Conservation (phyloP, 352 stramenopile species). For the Pythium scleroteichum region DNA sequence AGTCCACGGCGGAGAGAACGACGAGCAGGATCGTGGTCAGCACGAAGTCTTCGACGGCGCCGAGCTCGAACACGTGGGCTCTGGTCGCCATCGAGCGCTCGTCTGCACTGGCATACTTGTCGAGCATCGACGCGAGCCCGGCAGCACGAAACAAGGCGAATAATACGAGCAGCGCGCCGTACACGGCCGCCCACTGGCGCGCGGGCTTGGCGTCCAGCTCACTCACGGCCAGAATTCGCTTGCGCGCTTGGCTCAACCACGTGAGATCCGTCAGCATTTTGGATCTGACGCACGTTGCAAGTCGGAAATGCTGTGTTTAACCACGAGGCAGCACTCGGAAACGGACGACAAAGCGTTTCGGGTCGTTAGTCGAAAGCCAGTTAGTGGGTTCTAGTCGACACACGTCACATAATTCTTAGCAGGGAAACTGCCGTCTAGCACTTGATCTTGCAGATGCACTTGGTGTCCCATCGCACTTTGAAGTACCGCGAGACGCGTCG, state of each 20-base stretch:
- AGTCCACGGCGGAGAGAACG: conserved; percentile 13
- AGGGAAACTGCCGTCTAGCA: too few relatives aligned
- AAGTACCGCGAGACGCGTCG: conserved; percentile 44
- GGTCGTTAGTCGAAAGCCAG: too few relatives aligned
- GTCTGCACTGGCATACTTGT: background rate
- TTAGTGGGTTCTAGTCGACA: too few relatives aligned
- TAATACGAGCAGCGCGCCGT: conserved; percentile 9
- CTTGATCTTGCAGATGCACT: conserved; percentile 31
- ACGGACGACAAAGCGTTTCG: too few relatives aligned
- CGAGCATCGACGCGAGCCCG: conserved; percentile 2
- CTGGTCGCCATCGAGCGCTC: background rate
- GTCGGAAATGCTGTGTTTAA: too few relatives aligned
- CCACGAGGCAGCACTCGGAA: too few relatives aligned
- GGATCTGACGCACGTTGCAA: too few relatives aligned
- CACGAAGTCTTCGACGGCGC: conserved; percentile 4
- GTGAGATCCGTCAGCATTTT: too few relatives aligned
- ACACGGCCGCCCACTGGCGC: conserved; percentile 12
- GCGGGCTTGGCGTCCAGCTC: conserved; percentile 4
- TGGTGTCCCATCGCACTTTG: conserved; percentile 39
- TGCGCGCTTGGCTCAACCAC: too few relatives aligned
- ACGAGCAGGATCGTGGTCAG: conserved; percentile 13
- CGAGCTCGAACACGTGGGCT: conserved; percentile 4
- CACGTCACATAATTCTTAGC: too few relatives aligned
- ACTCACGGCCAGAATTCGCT: too few relatives aligned
- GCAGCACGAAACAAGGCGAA: conserved; percentile 7